Conservation (phyloP, 495 filamentous ascomycete species). For the Corynascus novoguineensis region DNA sequence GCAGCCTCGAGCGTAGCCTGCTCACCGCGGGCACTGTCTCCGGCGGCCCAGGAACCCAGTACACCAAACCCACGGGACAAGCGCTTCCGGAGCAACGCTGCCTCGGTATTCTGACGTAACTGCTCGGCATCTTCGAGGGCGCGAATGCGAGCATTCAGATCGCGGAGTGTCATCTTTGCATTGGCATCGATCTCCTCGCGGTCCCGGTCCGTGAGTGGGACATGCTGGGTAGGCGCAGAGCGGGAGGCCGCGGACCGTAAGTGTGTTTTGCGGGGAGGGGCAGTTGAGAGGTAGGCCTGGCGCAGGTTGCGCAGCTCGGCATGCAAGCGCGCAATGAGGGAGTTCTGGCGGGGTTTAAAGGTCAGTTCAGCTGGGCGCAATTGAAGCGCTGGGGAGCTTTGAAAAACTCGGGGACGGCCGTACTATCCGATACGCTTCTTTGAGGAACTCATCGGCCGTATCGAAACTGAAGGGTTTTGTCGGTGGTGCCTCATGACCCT, state of each 20-base stretch:
- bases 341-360: constrained; percentile 57
- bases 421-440: constrained; percentile 93
- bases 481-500: constrained; percentile 45
- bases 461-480: constrained; percentile 43
- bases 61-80: constrained; percentile 55
- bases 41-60: constrained; percentile 69
- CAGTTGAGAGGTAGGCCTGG: constrained; percentile 83
- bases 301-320: constrained; percentile 75
- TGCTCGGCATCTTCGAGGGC: constrained; percentile 76
- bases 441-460: constrained; percentile 78
- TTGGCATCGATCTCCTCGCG: constrained; percentile 78
- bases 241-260: constrained; percentile 30
- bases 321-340: constrained; percentile 72
- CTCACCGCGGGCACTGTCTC: constrained; percentile 49
- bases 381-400: background rate
- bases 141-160: constrained; percentile 70
- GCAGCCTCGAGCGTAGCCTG: constrained; percentile 66
- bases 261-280: constrained; percentile 45
- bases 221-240: constrained; percentile 31
- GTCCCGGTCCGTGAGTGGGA: constrained; percentile 58
- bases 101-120: constrained; percentile 67
- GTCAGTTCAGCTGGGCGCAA: constrained; percentile 1
- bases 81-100: constrained; percentile 60
- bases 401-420: constrained; percentile 27
- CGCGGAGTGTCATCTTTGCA: constrained; percentile 73